A percentile compares a stretch with the other conserved stretches of the same genome.
phyloP scores from a whole-genome alignment of 352 stramenopile genomes.

The Phytophthora brassicae region DNA sequence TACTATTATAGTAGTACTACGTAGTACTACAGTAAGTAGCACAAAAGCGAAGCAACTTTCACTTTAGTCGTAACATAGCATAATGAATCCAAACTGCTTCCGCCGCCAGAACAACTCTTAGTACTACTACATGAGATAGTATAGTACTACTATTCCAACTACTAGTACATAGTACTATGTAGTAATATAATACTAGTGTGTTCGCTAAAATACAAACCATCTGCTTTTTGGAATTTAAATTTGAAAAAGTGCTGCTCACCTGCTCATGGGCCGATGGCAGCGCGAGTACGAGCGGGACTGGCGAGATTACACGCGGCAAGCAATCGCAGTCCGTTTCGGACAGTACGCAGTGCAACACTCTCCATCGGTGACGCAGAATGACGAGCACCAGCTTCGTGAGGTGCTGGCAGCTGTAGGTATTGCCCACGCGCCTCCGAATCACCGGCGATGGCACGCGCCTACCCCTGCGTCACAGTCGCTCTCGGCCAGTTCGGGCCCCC shows the following conservation, averaged over 20 bases:
- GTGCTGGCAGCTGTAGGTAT: constrained; percentile 36
- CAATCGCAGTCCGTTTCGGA: constrained; percentile 44
- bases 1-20: too few relatives aligned
- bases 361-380: constrained; percentile 27
- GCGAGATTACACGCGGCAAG: constrained; percentile 40
- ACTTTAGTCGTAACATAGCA: too few relatives aligned
- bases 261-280: constrained; percentile 40
- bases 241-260: constrained; percentile 18
- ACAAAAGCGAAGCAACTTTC: too few relatives aligned
- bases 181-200: background rate
- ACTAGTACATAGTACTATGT: too few relatives aligned
- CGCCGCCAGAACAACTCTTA: too few relatives aligned
- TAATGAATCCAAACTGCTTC: too few relatives aligned
- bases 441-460: constrained; percentile 34
- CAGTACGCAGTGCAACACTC: constrained; percentile 22
- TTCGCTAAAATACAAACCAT: constrained; percentile 19
- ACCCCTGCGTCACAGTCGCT: constrained; percentile 22
- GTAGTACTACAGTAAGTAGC: too few relatives aligned
- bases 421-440: constrained; percentile 33
- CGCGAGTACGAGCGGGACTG: constrained; percentile 70
- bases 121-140: too few relatives aligned
- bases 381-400: constrained; percentile 43
- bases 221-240: constrained; percentile 29
- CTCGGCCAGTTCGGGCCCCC: constrained; percentile 1
- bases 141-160: too few relatives aligned